Base-by-base conservation (phyloP, 2,329 filamentous ascomycete genomes). In the Dactylellina haptotyla region DNA sequence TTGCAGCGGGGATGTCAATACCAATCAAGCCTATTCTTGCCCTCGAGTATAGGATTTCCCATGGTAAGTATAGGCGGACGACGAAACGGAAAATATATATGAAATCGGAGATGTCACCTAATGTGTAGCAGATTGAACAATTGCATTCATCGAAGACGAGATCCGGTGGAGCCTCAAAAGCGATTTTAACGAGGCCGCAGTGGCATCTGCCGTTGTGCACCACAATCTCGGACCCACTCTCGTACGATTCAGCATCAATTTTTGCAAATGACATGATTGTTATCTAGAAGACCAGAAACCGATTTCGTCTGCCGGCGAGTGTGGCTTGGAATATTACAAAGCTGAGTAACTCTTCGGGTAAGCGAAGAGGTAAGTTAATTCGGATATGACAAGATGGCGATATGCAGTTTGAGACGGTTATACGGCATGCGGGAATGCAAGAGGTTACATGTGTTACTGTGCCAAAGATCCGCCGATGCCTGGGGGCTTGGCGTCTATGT, bases 11-110 rank as follows among this genome's bases (percentile, higher is more conserved):
- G 53, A 73, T 73, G 14, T 61, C 69, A 25, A 66, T 39, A 25
- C 69, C 69, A 50, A 73, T 62, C 61, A 73, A 66, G 69, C 69
- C 69, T 73, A 73, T 73, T 62, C 54, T 65, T 66, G 39, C 61
- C 54, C 14, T 56, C 66, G 32, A 59, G 45, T 28, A 64, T 50
- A 53, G 26, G 23, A 20, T 30, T 28, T 30, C 4, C 8, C 18
- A 41, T 28, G 51, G 69, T 62, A 66, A 34, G 51, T 54, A 50
- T 66, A 66, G 28, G 46, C 69, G 69, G 43, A 23, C 12, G 32
- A 18, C 37, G 26, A 43, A 43, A 48, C 30, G 34, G 32, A 25
- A 53, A 57, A 26, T 53, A 30, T 59, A 67, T 59, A 59, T 67
- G 63, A 63, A 59, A 64, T 63, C 30, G 43, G 54, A 48, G 50